phyloP scores from a whole-genome alignment of 805 yeast species.

The Kodamaea kakaduensis region DNA sequence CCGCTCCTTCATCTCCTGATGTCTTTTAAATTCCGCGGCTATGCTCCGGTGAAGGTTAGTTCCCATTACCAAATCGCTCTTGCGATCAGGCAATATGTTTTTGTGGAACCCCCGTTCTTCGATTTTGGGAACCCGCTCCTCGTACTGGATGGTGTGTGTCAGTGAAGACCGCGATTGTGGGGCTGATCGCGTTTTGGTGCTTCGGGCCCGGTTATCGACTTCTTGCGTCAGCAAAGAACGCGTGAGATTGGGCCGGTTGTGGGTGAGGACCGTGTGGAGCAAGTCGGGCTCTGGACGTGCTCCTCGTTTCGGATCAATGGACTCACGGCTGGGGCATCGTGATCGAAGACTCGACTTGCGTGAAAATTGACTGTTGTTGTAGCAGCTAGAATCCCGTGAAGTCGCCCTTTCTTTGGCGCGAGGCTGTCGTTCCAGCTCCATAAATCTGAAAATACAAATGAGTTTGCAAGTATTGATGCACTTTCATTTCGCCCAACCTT shows the following conservation, averaged over 20 bases:
- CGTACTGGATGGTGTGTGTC: no score
- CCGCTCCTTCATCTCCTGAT: no score
- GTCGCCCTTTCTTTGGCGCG: conserved; percentile 5
- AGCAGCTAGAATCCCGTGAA: conserved; percentile 4
- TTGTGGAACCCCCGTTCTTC: no score
- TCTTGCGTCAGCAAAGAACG: conserved; percentile 12
- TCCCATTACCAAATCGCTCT: no score
- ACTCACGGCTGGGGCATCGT: conserved; percentile 6
- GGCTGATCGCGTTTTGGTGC: conserved; percentile 2
- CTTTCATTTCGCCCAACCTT: no score
- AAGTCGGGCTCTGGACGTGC: conserved; percentile 7
- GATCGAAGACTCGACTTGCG: conserved; percentile 3
- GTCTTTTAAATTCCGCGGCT: no score
- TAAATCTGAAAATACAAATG: no score
- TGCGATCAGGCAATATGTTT: no score
- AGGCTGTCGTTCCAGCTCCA: conserved; percentile 6
- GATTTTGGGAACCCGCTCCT: no score
- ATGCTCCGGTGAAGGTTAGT: no score
- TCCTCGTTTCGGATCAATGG: conserved; percentile 3
- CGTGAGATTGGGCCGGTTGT: conserved; percentile 12
- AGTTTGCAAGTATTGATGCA: conserved; percentile 1
- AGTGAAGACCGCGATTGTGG: conserved; percentile 1
- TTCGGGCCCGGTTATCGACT: conserved; percentile 7
- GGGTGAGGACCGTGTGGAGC: conserved; percentile 14
- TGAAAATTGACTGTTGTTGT: conserved; percentile 1